Evolutionary conservation across 2,329 filamentous ascomycete species (phyloP).

Genomic region (Grosmannia penicillata): DNA sequence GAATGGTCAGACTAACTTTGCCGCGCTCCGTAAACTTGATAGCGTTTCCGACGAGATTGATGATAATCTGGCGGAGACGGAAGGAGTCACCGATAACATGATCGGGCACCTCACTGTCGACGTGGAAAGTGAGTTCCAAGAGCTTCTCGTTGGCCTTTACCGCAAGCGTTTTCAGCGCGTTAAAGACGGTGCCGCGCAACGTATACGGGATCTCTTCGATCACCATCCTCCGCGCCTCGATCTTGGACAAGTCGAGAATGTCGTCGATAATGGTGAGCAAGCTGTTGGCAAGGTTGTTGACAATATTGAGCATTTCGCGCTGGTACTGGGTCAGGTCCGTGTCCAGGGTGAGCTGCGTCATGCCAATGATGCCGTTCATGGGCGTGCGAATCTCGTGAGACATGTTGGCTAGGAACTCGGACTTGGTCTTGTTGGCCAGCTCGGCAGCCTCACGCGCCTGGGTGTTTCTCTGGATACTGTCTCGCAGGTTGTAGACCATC

Average conservation of each 20-base stretch:
- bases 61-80: slow-evolving; percentile 87
- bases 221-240: slow-evolving; percentile 94
- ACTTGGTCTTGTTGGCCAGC: slow-evolving; percentile 94
- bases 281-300: slow-evolving; percentile 91
- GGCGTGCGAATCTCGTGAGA: slow-evolving; percentile 95
- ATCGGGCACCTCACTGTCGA: slow-evolving; percentile 85
- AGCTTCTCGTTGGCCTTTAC: slow-evolving; percentile 95
- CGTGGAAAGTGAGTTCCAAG: slow-evolving; percentile 81
- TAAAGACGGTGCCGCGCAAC: slow-evolving; percentile 86
- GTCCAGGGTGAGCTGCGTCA: slow-evolving; percentile 92
- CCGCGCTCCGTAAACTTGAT: slow-evolving; percentile 98
- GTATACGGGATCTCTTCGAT: slow-evolving; percentile 98
- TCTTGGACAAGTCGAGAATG: slow-evolving; percentile 60
- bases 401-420: slow-evolving; percentile 97
- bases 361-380: slow-evolving; percentile 95
- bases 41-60: slow-evolving; percentile 93
- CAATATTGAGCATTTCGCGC: slow-evolving; percentile 95
- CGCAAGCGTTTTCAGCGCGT: slow-evolving; percentile 89
- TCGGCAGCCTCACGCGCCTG: slow-evolving; percentile 86
- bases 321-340: slow-evolving; percentile 91
- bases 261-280: slow-evolving; percentile 92
- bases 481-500: slow-evolving; percentile 91
- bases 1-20: slow-evolving; percentile 89
- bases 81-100: slow-evolving; percentile 95
- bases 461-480: slow-evolving; percentile 94